These are phyloP conservation scores for Acanthamoeba triangularis DNA, from an alignment of 208 protist genomes.

Conservation along the genomic window DNA sequence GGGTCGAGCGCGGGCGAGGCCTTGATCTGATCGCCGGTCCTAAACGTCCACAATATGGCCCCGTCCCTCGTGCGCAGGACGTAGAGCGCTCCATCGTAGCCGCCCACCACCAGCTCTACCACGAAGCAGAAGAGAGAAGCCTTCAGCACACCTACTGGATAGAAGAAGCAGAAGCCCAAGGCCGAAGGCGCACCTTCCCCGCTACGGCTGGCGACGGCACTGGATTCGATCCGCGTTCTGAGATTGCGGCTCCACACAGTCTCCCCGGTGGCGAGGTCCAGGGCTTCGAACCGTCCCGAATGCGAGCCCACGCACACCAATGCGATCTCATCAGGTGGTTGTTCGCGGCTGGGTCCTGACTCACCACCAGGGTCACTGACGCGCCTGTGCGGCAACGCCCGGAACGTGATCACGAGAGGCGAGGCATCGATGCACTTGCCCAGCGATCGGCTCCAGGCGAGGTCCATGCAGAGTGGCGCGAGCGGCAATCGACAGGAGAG, in stretches of 20 bases:
- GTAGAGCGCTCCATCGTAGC: background rate
- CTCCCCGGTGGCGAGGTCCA: background rate
- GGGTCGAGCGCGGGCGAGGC: background rate
- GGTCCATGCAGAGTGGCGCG: background rate
- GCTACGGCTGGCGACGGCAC: conserved; percentile 1
- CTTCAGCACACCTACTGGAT: no score
- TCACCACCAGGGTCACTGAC: no score
- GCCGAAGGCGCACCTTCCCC: background rate
- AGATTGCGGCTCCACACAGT: conserved; percentile 4
- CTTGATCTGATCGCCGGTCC: background rate
- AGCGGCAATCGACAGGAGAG: background rate
- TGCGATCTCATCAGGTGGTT: background rate
- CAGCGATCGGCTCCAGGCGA: background rate
- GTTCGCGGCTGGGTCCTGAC: background rate
- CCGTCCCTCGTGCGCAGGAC: background rate
- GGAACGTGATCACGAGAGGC: background rate
- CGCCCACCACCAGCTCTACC: background rate
- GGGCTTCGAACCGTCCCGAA: background rate
- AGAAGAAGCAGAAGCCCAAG: background rate
- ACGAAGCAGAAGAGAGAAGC: no score
- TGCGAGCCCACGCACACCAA: conserved; percentile 1
- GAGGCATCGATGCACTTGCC: conserved; percentile 1
- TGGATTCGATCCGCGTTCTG: background rate
- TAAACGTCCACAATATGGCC: background rate
- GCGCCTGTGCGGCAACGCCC: background rate